These are phyloP conservation scores for Physocladia obscura DNA, from an alignment of 192 early-diverging fungal species.

Conservation along the genomic window DNA sequence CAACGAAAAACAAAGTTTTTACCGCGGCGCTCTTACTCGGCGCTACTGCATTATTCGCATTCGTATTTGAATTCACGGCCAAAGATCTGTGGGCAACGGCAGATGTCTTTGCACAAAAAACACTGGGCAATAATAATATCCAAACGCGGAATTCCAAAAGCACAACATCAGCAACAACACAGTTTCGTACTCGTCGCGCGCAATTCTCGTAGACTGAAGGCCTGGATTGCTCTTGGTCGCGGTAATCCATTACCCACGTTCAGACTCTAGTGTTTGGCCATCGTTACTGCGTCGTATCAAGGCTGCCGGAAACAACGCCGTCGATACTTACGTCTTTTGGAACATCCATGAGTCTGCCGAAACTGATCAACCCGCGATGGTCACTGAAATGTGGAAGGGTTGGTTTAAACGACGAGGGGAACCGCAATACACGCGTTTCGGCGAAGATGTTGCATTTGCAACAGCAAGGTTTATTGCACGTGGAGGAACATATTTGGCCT, in stretches of 20 bases:
- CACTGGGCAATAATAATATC: no score
- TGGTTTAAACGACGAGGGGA: conserved; percentile 63
- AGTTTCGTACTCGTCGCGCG: conserved; percentile 31
- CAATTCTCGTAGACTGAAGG: conserved; percentile 28
- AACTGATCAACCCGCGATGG: conserved; percentile 56
- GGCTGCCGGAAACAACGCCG: conserved; percentile 53
- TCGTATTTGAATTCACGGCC: no score
- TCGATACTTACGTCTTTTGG: conserved; percentile 72
- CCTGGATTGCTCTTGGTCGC: conserved; percentile 43
- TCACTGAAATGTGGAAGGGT: conserved; percentile 61
- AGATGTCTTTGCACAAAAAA: no score
- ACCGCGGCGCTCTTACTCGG: no score
- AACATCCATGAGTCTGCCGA: conserved; percentile 66
- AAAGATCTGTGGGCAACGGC: no score
- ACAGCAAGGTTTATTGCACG: conserved; percentile 56
- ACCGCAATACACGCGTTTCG: conserved; percentile 44
- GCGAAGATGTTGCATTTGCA: conserved; percentile 60
- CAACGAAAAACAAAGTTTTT: no score
- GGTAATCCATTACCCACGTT: conserved; percentile 62
- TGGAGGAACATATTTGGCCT: conserved; percentile 57
- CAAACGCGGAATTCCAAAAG: no score
- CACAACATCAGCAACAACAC: no score
- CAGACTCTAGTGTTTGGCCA: conserved; percentile 57
- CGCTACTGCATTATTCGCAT: no score
- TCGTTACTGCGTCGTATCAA: conserved; percentile 52